Base-by-base conservation (phyloP, 1,284 basidiomycete species). In the Rhizopogon hawkerae region DNA sequence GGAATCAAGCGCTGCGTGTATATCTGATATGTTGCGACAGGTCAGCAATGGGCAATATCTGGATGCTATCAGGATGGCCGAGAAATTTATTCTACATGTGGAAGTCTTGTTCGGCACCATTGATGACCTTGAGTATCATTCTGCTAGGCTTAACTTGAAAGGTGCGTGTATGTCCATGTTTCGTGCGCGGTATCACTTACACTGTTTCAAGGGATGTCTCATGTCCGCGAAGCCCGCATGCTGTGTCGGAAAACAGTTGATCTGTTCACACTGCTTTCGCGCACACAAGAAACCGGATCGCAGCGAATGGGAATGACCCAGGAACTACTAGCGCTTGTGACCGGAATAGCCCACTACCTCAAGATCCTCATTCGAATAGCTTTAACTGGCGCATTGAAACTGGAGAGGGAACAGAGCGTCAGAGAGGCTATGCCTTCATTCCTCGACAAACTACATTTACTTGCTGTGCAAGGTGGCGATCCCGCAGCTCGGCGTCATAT, bases 361-460 rank as follows among this genome's bases (percentile, higher is more conserved):
- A 99, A 99, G 74, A 98, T 99, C 65, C 81, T 98, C 48, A 99
- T 99, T 60, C 88, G 95, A 44, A 98, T 99, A 55, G 94, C 96
- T 5, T 75, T 99, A 38, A 98, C 96, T 0, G 93, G 93, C 14
- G 91, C 94, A 2, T 79, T 99, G 56, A 96, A 92, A 69, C 78
- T 99, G 38, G 96, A 98, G 67, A 77, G 93, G 52, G 95, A 98
- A 60, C 81, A 90, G 60, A 79, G 75, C 54, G 83, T 90, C 47
- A 76, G 80, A 33, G 83, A 87, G 51, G 92, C 93, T 0, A 89
- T 98, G 76, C 73, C 83, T 3, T 85, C 82, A 48, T 97, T 97
- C 72, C 78, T 99, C 52, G 91, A 92, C 58, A 87, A 94, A 60
- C 77, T 98, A 42, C 92, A 96, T 64, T 77, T 92, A 51, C 79